Percentiles rank a stretch among this genome's conserved stretches.
These are phyloP conservation scores for Penicillium ochrochloron DNA, from an alignment of 495 filamentous ascomycete species.

Conservation along the genomic window DNA sequence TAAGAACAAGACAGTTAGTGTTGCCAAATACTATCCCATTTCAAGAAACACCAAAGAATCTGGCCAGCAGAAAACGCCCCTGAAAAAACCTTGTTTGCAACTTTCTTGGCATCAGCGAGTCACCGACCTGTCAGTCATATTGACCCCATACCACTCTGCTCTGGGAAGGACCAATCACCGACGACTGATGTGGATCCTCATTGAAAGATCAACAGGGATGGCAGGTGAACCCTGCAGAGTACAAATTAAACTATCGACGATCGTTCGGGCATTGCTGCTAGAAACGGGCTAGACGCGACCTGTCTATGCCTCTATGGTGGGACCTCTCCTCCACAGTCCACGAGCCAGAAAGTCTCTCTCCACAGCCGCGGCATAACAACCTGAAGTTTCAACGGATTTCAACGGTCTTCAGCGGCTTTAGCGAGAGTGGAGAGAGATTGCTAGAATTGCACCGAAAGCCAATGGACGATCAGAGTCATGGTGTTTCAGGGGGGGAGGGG, in stretches of 20 bases:
- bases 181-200: neutral
- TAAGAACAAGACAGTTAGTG: neutral
- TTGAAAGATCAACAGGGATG: constrained; percentile 13
- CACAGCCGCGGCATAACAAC: constrained; percentile 5
- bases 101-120: neutral
- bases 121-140: neutral
- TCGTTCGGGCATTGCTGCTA: constrained; percentile 14
- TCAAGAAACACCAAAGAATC: neutral
- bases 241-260: constrained; percentile 18
- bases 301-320: neutral
- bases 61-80: neutral
- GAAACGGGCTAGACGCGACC: constrained; percentile 8
- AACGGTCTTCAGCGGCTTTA: neutral
- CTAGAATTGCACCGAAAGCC: neutral
- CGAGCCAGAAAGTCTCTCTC: neutral
- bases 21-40: neutral
- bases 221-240: neutral
- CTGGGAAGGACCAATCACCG: neutral
- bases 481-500: constrained; percentile 6
- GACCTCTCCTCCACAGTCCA: neutral
- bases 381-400: constrained; percentile 2
- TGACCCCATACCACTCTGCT: neutral
- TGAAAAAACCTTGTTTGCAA: neutral
- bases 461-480: neutral
- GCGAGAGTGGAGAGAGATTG: neutral